Base-by-base conservation (phyloP, 192 early-diverging fungal species). In the Coemansia sp. region DNA sequence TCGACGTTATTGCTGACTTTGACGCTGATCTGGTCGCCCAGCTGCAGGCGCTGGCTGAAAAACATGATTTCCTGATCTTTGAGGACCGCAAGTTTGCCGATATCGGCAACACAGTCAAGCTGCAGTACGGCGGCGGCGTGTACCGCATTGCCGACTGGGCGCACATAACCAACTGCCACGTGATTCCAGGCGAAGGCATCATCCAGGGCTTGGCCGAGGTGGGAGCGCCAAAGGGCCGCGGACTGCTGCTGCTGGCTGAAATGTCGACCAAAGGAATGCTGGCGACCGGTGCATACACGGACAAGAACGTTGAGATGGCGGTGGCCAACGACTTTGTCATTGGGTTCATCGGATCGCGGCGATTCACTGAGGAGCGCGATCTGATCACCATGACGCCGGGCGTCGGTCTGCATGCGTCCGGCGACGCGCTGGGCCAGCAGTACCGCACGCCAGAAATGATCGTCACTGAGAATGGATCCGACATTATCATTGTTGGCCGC, bases 1-100 rank as follows among this genome's bases (percentile, higher is more conserved):
- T 96, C 59, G 97, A 99, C 78, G 86, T 97, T 53, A 81, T 99
- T 14, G 77, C 83, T 10, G 96, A 99, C 82, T 99, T 98, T 89
- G 94, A 96, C 73, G 64, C 74, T 31, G 90, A 94, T 65, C 75
- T 96, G 56, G 86, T 92, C 17, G 79, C 69, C 7, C 82, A 87
- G 66, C 87, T 99, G 22, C 74, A 81, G 37, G 85, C 70, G 0
- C 85, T 99, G 57, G 86, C 91, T 14, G 79, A 85, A 38, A 90
- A 92, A 73, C 95, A 98, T 75, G 86, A 92, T 66, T 99, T 97
- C 81, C 62, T 99, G 79, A 97, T 99, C 66, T 98, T 98, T 72
- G 96, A 98, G 71, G 96, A 98, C 81, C 89, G 96, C 77, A 98
- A 98, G 83, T 98, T 98, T 84, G 95, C 95, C 53, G 96, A 98